These are phyloP conservation scores for Aphanomyces stellatus DNA, from an alignment of 352 stramenopile genomes.

Conservation along the genomic window DNA sequence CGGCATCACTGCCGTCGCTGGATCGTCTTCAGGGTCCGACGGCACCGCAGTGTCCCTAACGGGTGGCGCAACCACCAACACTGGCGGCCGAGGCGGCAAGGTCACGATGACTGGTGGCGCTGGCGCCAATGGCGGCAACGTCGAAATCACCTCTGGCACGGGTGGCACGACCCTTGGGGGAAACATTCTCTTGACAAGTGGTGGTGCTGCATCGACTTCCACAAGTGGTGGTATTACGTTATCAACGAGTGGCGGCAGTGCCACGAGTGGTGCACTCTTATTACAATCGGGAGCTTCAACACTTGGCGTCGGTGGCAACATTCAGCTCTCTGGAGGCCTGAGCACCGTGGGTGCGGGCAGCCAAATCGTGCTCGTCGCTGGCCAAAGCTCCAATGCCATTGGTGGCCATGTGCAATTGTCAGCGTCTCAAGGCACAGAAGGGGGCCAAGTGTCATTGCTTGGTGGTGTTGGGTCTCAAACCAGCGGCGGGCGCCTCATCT, in stretches of 20 bases:
- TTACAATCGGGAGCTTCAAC: background rate
- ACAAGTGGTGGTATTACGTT: background rate
- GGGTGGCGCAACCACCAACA: slow-evolving; percentile 36
- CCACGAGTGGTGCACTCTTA: background rate
- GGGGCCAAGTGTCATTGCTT: background rate
- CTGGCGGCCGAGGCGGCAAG: slow-evolving; percentile 13
- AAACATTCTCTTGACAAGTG: slow-evolving; percentile 4
- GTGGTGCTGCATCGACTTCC: background rate
- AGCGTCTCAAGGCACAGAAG: slow-evolving; percentile 1
- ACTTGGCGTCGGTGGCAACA: slow-evolving; percentile 1
- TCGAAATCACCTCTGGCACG: slow-evolving; percentile 1
- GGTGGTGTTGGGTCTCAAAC: background rate
- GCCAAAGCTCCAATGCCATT: background rate
- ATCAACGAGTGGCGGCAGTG: background rate
- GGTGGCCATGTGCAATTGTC: background rate
- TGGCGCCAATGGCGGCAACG: slow-evolving; percentile 1
- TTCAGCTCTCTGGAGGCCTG: background rate
- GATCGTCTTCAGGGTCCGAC: slow-evolving; percentile 27
- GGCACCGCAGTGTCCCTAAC: slow-evolving; percentile 42
- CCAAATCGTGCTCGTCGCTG: background rate
- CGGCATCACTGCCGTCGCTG: background rate
- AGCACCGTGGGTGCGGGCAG: background rate
- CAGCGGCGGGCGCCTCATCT: background rate
- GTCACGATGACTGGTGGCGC: background rate
- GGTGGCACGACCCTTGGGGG: slow-evolving; percentile 35